Evolutionary conservation across 2,329 filamentous ascomycete species (phyloP).

Genomic region (Hypocreales sp.): DNA sequence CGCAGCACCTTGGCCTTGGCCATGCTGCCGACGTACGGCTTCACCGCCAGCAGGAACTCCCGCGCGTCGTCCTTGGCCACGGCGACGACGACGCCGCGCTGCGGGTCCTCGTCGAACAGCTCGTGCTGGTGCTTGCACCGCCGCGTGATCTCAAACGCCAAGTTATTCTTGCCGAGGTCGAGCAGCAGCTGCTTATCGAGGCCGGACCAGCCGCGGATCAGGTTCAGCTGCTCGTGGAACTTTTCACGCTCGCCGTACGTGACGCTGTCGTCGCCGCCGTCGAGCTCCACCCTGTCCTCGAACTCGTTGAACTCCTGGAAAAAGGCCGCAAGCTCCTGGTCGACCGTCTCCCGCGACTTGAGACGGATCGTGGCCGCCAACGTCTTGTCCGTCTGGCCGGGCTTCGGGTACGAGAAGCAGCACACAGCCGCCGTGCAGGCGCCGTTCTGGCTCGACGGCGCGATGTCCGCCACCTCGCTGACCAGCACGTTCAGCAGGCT

Average conservation of each 20-base stretch:
- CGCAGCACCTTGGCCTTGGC: not conserved
- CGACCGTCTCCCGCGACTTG: constrained; percentile 4
- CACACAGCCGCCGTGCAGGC: constrained; percentile 7
- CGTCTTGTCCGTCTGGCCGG: not conserved
- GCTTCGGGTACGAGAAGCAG: constrained; percentile 3
- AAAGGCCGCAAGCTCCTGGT: constrained; percentile 4
- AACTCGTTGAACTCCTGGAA: constrained; percentile 3
- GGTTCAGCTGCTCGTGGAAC: constrained; percentile 1
- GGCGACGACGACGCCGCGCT: not conserved
- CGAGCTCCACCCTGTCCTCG: not conserved
- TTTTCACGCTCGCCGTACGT: not conserved
- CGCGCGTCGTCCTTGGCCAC: not conserved
- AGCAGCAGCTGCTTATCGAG: constrained; percentile 1
- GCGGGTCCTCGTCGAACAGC: not conserved
- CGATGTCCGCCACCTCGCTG: not conserved
- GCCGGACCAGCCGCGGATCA: constrained; percentile 5
- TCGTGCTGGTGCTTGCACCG: not conserved
- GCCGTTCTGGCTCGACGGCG: constrained; percentile 5
- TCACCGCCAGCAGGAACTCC: constrained; percentile 1
- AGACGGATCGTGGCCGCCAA: constrained; percentile 3
- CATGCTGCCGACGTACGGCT: constrained; percentile 3
- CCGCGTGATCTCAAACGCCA: not conserved
- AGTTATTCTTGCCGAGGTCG: not conserved
- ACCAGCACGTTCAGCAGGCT: constrained; percentile 1
- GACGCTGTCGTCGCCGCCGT: not conserved